Evolutionary conservation across 2,329 filamentous ascomycete species (phyloP).

Genomic region (Geosmithia putterillii): DNA sequence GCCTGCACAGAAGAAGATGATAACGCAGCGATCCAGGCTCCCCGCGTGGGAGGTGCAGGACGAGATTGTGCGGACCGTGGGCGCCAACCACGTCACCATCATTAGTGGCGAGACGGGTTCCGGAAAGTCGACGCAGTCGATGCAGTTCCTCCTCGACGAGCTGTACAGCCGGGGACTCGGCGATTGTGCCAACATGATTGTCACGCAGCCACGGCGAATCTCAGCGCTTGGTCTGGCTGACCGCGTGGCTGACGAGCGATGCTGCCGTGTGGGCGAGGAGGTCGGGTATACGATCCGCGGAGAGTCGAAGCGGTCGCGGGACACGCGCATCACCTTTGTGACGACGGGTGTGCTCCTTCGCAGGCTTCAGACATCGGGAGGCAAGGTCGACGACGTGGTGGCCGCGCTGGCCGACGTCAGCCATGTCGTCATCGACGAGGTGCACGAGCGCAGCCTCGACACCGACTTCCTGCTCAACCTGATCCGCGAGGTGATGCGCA

Average conservation of each 20-base stretch:
- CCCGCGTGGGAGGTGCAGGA: conserved; percentile 83
- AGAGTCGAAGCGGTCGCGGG: conserved; percentile 61
- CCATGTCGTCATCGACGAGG: conserved; percentile 91
- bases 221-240: conserved; percentile 90
- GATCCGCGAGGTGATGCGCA: conserved; percentile 66
- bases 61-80: conserved; percentile 63
- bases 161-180: conserved; percentile 68
- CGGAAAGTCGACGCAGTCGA: conserved; percentile 92
- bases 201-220: conserved; percentile 89
- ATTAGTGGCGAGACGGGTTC: conserved; percentile 95
- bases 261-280: conserved; percentile 68
- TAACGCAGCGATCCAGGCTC: conserved; percentile 56
- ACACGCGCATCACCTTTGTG: conserved; percentile 87
- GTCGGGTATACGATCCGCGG: conserved; percentile 87
- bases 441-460: conserved; percentile 89
- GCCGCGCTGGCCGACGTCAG: conserved; percentile 79
- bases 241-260: conserved; percentile 86
- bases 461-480: conserved; percentile 89
- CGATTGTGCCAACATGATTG: conserved; percentile 74
- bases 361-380: conserved; percentile 81
- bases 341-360: conserved; percentile 89
- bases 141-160: conserved; percentile 91
- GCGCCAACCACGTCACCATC: conserved; percentile 76
- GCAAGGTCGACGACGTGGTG: conserved; percentile 65
- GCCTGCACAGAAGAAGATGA: conserved; percentile 61